Evolutionary conservation across 2,329 filamentous ascomycete species (phyloP).

Genomic region (Corynespora cassiicola): DNA sequence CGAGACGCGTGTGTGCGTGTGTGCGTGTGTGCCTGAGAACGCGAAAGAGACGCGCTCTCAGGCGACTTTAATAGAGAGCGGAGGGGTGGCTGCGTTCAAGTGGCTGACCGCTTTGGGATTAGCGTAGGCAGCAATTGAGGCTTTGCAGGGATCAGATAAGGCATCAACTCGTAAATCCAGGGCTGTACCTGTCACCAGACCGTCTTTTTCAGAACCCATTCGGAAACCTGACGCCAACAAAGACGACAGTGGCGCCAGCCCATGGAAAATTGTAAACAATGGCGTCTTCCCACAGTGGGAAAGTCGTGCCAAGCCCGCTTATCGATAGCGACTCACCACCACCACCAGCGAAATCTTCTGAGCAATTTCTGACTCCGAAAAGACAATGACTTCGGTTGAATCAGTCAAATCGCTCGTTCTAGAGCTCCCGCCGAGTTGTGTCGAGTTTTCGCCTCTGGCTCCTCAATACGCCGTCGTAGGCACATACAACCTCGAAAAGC

Average conservation of each 20-base stretch:
- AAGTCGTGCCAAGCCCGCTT: too few species aligned
- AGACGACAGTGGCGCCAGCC: too few species aligned
- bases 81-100: conserved; percentile 10
- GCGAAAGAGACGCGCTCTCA: conserved; percentile 32
- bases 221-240: too few species aligned
- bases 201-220: too few species aligned
- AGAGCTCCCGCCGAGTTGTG: conserved; percentile 76
- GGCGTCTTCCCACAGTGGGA: too few species aligned
- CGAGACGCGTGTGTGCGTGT: conserved; percentile 16
- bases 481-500: conserved; percentile 77
- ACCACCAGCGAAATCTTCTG: too few species aligned
- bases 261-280: neutral
- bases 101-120: conserved; percentile 22
- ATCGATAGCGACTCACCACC: too few species aligned
- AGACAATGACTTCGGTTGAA: conserved; percentile 38
- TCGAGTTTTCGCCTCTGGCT: conserved; percentile 72
- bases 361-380: neutral
- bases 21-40: conserved; percentile 19
- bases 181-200: too few species aligned
- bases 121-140: conserved; percentile 41
- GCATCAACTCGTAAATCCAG: conserved; percentile 39
- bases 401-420: conserved; percentile 61
- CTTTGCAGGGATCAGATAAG: conserved; percentile 29
- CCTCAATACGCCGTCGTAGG: conserved; percentile 77
- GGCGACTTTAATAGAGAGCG: conserved; percentile 25